These are phyloP conservation scores for Raddia distichophylla DNA, from an alignment of 176 grass and related monocot species.

Conservation along the genomic window DNA sequence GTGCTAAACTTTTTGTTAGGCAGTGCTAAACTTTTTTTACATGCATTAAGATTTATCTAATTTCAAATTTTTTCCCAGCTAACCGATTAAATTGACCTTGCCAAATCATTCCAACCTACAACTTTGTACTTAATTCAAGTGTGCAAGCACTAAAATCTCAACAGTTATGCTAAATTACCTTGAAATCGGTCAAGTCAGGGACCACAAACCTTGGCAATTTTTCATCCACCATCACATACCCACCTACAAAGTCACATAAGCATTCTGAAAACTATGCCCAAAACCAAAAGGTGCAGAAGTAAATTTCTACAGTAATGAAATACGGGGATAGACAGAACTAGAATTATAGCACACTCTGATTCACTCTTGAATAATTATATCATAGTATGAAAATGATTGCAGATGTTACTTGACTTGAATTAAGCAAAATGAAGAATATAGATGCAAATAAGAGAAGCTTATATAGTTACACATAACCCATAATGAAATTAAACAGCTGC, in stretches of 20 bases:
- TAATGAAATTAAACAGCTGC: background rate
- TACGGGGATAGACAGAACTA: background rate
- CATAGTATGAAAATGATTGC: background rate
- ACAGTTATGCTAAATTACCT: slow-evolving; percentile 49
- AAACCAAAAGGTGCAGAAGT: background rate
- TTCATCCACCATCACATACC: slow-evolving; percentile 91
- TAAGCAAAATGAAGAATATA: slow-evolving; percentile 10
- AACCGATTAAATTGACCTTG: background rate
- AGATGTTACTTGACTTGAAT: background rate
- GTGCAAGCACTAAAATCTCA: background rate
- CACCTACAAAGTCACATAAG: slow-evolving; percentile 56
- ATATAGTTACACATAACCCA: background rate
- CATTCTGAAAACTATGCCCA: slow-evolving; percentile 23
- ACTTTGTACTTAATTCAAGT: slow-evolving; percentile 1
- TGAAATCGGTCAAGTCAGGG: slow-evolving; percentile 87
- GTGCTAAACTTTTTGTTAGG: background rate
- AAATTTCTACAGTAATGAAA: background rate
- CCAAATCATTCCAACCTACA: background rate
- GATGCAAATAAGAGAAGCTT: background rate
- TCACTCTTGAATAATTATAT: slow-evolving; percentile 22
- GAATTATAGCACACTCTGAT: background rate
- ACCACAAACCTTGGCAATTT: slow-evolving; percentile 88
- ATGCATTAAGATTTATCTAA: no score
- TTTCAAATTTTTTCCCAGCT: background rate
- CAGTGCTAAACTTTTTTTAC: background rate